Conservation (phyloP, 83 land plant genomes). For the Picea abies region DNA sequence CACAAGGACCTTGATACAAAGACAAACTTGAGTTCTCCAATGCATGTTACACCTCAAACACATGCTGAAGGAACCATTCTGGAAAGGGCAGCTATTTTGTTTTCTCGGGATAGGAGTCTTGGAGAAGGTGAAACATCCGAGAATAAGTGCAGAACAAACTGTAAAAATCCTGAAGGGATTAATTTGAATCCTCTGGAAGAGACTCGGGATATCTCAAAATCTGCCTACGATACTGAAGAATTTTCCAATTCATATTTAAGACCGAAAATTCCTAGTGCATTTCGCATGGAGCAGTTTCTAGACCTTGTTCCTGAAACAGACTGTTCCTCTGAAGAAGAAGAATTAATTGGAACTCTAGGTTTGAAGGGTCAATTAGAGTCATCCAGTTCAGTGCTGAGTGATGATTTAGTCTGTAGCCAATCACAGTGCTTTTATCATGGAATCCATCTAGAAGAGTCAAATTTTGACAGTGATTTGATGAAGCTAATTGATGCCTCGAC, state of each 20-base stretch:
- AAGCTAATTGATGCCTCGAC: neutral
- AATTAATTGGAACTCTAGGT: neutral
- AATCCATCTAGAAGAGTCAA: neutral
- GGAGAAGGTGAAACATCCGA: neutral
- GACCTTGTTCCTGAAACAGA: neutral
- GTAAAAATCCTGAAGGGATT: neutral
- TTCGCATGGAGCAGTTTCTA: conserved; percentile 4
- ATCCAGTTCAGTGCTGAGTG: neutral
- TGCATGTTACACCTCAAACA: neutral
- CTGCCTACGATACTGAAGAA: neutral
- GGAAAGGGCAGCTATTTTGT: conserved; percentile 3
- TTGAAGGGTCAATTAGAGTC: neutral
- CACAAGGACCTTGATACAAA: neutral
- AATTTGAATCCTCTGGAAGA: neutral
- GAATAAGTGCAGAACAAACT: neutral
- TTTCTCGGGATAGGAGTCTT: neutral
- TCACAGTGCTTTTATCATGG: neutral
- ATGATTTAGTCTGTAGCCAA: neutral
- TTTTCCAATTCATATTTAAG: neutral
- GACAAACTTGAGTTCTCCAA: neutral
- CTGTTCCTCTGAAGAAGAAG: neutral
- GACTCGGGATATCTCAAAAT: neutral
- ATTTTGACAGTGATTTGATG: neutral
- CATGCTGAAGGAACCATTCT: neutral
- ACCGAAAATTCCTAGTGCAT: neutral